Evolutionary conservation across 768 basidiomycete species (phyloP).

Genomic region (Xerocomus brunneocitrinus): DNA sequence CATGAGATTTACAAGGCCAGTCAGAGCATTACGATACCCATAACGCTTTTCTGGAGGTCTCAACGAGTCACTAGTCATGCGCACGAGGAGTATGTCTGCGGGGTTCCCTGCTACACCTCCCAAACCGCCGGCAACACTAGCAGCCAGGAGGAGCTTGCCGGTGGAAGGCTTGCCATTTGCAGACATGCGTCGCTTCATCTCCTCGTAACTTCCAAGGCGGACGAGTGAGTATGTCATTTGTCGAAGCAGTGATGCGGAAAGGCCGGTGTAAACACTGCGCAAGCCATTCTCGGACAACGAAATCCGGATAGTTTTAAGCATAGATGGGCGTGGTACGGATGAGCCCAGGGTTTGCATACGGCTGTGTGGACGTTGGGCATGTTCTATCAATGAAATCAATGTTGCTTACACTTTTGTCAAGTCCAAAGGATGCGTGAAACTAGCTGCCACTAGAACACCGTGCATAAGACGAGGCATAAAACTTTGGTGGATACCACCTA

Average conservation of each 20-base stretch:
- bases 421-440: constrained; percentile 79
- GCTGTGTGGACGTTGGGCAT: constrained; percentile 32
- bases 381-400: neutral
- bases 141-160: constrained; percentile 54
- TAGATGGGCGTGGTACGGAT: constrained; percentile 56
- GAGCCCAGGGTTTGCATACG: constrained; percentile 74
- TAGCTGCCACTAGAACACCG: constrained; percentile 61
- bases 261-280: constrained; percentile 72
- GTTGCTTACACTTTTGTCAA: constrained; percentile 73
- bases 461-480: constrained; percentile 1
- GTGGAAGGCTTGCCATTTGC: constrained; percentile 49
- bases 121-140: constrained; percentile 69
- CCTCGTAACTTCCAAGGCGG: constrained; percentile 78
- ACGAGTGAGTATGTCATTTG: constrained; percentile 93
- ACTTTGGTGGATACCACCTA: constrained; percentile 30
- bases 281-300: constrained; percentile 68
- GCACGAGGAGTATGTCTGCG: constrained; percentile 66
- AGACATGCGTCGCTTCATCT: constrained; percentile 58
- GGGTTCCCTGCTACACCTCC: constrained; percentile 87
- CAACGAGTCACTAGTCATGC: constrained; percentile 86
- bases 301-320: constrained; percentile 55
- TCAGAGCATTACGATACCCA: constrained; percentile 74
- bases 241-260: constrained; percentile 76
- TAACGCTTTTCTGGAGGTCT: constrained; percentile 71
- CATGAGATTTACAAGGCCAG: constrained; percentile 62